These are phyloP conservation scores for Beauveria medogensis DNA, from an alignment of 2,329 filamentous ascomycete genomes.

Conservation along the genomic window DNA sequence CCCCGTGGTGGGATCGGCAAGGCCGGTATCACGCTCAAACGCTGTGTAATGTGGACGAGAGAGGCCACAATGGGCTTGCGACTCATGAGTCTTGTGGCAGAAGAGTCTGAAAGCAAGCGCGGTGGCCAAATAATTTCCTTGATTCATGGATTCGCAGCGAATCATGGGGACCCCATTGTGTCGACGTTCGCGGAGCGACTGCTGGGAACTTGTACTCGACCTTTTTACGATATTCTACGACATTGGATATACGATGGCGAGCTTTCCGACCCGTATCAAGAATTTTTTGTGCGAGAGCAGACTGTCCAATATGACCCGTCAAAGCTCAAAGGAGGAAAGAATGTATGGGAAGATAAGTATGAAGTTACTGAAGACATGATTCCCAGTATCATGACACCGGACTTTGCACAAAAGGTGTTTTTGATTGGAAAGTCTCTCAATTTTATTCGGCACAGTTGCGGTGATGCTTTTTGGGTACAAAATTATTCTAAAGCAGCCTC, in stretches of 20 bases:
- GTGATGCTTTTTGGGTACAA: conserved; percentile 91
- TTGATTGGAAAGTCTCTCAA: conserved; percentile 96
- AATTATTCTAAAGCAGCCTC: conserved; percentile 88
- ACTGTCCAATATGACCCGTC: conserved; percentile 41
- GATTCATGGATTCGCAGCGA: conserved; percentile 87
- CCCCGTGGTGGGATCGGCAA: conserved; percentile 69
- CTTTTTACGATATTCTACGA: conserved; percentile 93
- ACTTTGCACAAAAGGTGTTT: conserved; percentile 94
- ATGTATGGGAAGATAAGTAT: conserved; percentile 98
- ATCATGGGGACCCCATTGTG: conserved; percentile 92
- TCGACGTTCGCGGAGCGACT: conserved; percentile 87
- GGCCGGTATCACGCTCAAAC: conserved; percentile 84
- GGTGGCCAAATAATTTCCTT: conserved; percentile 89
- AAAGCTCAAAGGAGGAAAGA: conserved; percentile 60
- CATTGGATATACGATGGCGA: conserved; percentile 99
- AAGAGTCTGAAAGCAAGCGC: conserved; percentile 73
- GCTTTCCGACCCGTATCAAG: conserved; percentile 86
- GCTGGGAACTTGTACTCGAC: conserved; percentile 76
- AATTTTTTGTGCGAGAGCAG: conserved; percentile 92
- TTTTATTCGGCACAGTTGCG: conserved; percentile 93
- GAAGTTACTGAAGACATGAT: conserved; percentile 78
- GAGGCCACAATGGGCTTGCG: conserved; percentile 94
- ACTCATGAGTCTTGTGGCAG: conserved; percentile 88
- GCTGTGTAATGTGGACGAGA: conserved; percentile 94
- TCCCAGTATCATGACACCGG: conserved; percentile 83